Conservation (phyloP, 805 yeast genomes). For the Yarrowia sp. region DNA sequence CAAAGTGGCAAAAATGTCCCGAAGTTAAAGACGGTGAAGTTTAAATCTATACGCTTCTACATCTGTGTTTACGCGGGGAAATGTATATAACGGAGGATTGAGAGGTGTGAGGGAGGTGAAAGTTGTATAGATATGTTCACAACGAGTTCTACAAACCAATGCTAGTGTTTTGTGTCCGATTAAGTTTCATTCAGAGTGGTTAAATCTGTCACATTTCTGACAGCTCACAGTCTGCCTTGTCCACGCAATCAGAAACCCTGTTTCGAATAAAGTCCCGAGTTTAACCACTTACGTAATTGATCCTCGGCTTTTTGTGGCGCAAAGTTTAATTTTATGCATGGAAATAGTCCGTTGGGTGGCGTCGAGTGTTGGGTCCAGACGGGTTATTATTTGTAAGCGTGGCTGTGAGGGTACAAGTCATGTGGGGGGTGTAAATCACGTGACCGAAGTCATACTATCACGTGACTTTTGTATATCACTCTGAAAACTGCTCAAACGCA, state of each 20-base stretch:
- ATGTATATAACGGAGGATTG: too few species aligned
- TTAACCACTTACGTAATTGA: neutral
- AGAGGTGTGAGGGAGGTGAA: too few species aligned
- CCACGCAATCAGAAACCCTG: neutral
- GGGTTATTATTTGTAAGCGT: too few species aligned
- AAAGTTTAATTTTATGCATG: slow-evolving; percentile 12
- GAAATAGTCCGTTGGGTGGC: neutral
- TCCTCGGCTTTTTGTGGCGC: slow-evolving; percentile 7
- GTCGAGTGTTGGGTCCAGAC: neutral
- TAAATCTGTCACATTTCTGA: neutral
- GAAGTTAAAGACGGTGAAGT: neutral
- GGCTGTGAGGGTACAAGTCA: too few species aligned
- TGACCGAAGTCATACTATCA: too few species aligned
- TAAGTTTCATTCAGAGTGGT: neutral
- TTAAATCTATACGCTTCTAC: neutral
- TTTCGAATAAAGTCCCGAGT: neutral
- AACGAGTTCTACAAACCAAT: too few species aligned
- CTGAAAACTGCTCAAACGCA: too few species aligned
- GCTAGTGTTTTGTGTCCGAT: too few species aligned
- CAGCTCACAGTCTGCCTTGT: neutral
- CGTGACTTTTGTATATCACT: too few species aligned
- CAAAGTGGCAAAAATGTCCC: neutral
- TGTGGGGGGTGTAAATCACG: too few species aligned
- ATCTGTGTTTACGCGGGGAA: neutral
- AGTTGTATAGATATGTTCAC: too few species aligned